Base-by-base conservation (phyloP, 768 basidiomycete species). In the Termitomyces sp. region DNA sequence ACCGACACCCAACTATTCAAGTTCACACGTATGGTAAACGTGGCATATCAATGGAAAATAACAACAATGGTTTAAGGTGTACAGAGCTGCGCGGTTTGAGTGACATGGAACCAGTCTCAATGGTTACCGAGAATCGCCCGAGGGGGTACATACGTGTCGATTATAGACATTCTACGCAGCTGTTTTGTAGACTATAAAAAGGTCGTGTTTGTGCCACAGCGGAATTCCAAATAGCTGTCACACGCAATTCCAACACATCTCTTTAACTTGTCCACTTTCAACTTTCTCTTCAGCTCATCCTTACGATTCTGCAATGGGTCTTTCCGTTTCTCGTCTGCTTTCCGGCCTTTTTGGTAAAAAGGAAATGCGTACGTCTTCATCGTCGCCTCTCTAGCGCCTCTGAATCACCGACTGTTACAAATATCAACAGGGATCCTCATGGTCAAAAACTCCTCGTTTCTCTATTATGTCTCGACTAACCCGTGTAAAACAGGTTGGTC, bases 301-400 rank as follows among this genome's bases (percentile, higher is more conserved):
- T 65, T 65, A 62, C 62, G 66, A 61, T 62, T 60, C 67, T 74
- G 74, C 64, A 70, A 92, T 92, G 90, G 90, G 90, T 83, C 74
- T 92, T 58, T 80, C 82, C 14, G 73, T 92, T 58, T 92, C 89
- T 63, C 76, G 76, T 63, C 71, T 94, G 45, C 83, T 98, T 66
- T 79, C 83, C 48, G 82, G 83, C 71, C 82, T 99, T 68, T 94
- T 98, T 66, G 95, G 94, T 75, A 98, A 97, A 82, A 96, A 88
- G 84, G 96, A 99, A 78, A 98, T 99, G 96, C 93, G 95, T 97
- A 74, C 71, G 95, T 78, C 35, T n/a, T 21, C 4, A 28, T 76
- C 52, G 61, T 62, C 58, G 61, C 58, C 60, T 65, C 58, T 58
- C 62, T 63, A 64, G 62, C 59, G 62, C 58, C 62, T 62, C 49